Evolutionary conservation across 108 stramenopile species (phyloP).

Genomic region (Mayamaea pseudoterrestris): DNA sequence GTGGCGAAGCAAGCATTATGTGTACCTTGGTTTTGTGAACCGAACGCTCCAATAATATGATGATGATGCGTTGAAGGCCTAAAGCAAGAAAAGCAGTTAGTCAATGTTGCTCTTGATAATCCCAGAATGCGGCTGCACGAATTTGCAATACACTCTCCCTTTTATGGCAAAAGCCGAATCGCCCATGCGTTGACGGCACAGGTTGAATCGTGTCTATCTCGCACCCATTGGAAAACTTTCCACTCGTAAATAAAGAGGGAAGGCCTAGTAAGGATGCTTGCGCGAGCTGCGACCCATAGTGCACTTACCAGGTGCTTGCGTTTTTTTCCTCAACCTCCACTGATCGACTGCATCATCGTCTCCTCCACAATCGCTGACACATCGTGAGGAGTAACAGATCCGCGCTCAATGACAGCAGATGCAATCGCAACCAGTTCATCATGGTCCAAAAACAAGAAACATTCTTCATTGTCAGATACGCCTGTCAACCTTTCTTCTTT

Average conservation of each 20-base stretch:
- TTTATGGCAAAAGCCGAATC: no score
- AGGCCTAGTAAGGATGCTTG: no score
- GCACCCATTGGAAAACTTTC: no score
- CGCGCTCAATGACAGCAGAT: background rate
- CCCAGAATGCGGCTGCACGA: slow-evolving; percentile 23
- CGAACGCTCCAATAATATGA: background rate
- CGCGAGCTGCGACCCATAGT: no score
- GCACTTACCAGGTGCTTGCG: no score
- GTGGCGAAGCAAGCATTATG: background rate
- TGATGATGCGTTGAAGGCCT: background rate
- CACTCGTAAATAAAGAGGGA: no score
- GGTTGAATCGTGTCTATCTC: no score
- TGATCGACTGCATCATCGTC: no score
- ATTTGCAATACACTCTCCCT: slow-evolving; percentile 24
- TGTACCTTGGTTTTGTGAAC: no score
- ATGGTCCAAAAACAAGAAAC: background rate
- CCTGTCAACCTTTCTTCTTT: slow-evolving; percentile 6
- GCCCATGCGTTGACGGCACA: no score
- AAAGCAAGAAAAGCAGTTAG: background rate
- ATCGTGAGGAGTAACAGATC: background rate
- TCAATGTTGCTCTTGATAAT: slow-evolving; percentile 20
- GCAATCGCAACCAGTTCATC: slow-evolving; percentile 5
- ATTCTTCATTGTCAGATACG: background rate
- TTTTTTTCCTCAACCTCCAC: no score
- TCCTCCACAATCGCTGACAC: no score